Percentiles rank a stretch among this genome's conserved stretches.
These are phyloP conservation scores for Mortierella sp. DNA, from an alignment of 371 early-diverging fungal genomes.

Conservation along the genomic window DNA sequence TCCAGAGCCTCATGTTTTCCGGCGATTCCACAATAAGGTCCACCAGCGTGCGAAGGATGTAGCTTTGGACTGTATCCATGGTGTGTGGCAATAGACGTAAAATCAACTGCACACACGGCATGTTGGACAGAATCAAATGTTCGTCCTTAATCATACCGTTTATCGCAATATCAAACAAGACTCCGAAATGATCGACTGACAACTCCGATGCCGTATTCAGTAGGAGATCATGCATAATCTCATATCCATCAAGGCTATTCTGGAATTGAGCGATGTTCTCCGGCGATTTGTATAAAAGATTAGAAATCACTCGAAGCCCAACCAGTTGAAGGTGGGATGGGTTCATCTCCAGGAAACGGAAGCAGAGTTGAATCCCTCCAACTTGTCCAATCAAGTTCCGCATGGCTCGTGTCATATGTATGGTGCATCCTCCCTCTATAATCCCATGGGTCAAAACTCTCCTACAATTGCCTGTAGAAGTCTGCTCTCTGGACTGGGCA, in stretches of 20 bases:
- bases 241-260: conserved; percentile 56
- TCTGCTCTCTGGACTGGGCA: neutral
- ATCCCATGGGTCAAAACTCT: conserved; percentile 33
- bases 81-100: conserved; percentile 44
- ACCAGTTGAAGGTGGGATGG: conserved; percentile 57
- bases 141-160: conserved; percentile 58
- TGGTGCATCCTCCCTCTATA: conserved; percentile 57
- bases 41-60: conserved; percentile 55
- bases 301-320: conserved; percentile 58
- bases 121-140: conserved; percentile 55
- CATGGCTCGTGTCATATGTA: conserved; percentile 58
- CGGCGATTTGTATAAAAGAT: conserved; percentile 58
- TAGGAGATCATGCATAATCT: conserved; percentile 44
- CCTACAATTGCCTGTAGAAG: neutral
- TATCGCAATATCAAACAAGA: conserved; percentile 58
- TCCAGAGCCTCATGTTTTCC: conserved; percentile 58
- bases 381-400: conserved; percentile 53
- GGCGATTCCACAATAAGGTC: conserved; percentile 59
- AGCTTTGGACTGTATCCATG: conserved; percentile 55
- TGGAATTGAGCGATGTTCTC: conserved; percentile 56
- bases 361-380: conserved; percentile 58
- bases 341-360: conserved; percentile 57
- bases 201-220: conserved; percentile 41
- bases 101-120: conserved; percentile 55
- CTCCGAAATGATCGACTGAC: conserved; percentile 56